Evolutionary conservation across 495 filamentous ascomycete genomes (phyloP).

Genomic region (Podospora conica): DNA sequence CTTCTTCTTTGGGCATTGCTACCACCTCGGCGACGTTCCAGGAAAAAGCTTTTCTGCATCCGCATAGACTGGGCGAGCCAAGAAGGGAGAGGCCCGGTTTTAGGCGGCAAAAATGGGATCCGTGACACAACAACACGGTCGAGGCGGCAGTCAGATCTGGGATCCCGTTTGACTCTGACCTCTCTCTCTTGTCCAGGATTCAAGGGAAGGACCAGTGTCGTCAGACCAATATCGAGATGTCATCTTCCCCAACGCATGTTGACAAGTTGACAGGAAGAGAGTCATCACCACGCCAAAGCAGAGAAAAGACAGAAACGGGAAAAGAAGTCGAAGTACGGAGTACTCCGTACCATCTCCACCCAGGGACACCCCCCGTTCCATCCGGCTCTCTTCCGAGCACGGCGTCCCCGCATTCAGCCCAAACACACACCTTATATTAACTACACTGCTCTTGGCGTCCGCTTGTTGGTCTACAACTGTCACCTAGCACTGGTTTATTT

Average conservation of each 20-base stretch:
- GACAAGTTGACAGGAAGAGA: no score
- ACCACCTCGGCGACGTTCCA: background rate
- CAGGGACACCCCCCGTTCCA: background rate
- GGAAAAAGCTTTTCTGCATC: background rate
- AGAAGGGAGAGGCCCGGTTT: background rate
- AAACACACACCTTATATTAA: slow-evolving; percentile 6
- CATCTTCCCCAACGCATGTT: no score
- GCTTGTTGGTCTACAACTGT: background rate
- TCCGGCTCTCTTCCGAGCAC: background rate
- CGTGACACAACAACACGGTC: background rate
- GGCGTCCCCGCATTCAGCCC: background rate
- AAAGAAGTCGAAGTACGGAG: background rate
- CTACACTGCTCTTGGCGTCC: slow-evolving; percentile 3
- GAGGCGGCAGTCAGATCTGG: background rate
- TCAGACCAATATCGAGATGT: no score
- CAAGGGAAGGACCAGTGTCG: background rate
- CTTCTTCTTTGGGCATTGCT: background rate
- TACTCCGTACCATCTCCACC: background rate
- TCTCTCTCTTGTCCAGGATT: background rate
- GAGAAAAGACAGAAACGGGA: no score
- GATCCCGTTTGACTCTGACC: background rate
- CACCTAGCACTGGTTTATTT: no score
- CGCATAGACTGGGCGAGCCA: background rate
- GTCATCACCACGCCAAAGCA: no score
- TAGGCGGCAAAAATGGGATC: background rate